Evolutionary conservation across 495 filamentous ascomycete species (phyloP).

Genomic region (Tuber brumale): DNA sequence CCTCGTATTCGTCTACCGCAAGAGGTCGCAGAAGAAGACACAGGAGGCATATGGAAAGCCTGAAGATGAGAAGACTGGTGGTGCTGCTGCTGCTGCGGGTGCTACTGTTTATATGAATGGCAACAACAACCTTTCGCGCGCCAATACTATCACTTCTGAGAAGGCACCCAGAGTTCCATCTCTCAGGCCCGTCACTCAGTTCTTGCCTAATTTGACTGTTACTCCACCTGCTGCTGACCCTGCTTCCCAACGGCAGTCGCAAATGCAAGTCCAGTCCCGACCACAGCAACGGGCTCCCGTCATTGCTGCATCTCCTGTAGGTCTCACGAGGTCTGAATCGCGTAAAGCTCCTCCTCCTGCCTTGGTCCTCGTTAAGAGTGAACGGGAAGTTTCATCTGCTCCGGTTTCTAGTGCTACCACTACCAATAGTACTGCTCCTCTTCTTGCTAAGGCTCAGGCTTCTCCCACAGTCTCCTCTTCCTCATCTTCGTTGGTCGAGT

Average conservation of each 20-base stretch:
- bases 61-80: constrained; percentile 53
- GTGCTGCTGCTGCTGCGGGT: constrained; percentile 13
- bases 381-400: neutral
- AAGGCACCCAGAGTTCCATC: constrained; percentile 65
- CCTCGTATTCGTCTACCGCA: constrained; percentile 62
- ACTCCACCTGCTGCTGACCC: constrained; percentile 47
- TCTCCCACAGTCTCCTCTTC: constrained; percentile 35
- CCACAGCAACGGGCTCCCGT: neutral
- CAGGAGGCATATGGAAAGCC: constrained; percentile 47
- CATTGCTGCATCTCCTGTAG: neutral
- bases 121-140: constrained; percentile 45
- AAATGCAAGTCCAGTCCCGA: constrained; percentile 44
- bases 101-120: constrained; percentile 35
- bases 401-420: constrained; percentile 2
- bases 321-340: constrained; percentile 22
- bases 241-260: constrained; percentile 44
- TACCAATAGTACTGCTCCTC: constrained; percentile 25
- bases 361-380: constrained; percentile 15
- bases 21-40: constrained; percentile 54
- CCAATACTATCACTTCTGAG: constrained; percentile 42
- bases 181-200: constrained; percentile 79
- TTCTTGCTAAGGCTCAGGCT: constrained; percentile 33
- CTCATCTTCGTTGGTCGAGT: constrained; percentile 9
- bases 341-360: constrained; percentile 40
- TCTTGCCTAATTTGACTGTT: constrained; percentile 60